A percentile compares a stretch with the other conserved stretches of the same genome.
These are phyloP conservation scores for Exophiala alcalophila DNA, from an alignment of 2,329 filamentous ascomycete species.

Conservation along the genomic window DNA sequence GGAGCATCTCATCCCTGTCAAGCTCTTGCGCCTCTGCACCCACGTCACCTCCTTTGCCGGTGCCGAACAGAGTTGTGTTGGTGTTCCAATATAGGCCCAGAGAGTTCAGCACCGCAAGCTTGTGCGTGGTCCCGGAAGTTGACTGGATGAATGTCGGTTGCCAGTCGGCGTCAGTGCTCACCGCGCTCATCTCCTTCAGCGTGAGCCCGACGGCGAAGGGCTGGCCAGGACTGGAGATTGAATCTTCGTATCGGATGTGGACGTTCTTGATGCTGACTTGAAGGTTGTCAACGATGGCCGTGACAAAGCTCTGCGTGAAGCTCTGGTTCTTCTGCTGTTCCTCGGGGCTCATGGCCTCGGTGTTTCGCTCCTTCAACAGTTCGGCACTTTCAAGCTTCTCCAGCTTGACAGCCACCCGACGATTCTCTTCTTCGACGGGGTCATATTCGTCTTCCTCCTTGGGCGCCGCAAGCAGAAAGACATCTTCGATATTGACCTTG, in stretches of 20 bases:
- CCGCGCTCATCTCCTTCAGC: slow-evolving; percentile 91
- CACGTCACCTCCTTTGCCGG: slow-evolving; percentile 69
- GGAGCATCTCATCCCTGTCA: slow-evolving; percentile 72
- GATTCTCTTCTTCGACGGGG: slow-evolving; percentile 82
- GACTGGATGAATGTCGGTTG: slow-evolving; percentile 93
- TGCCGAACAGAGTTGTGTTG: slow-evolving; percentile 77
- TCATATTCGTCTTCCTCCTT: slow-evolving; percentile 95
- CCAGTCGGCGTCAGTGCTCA: slow-evolving; percentile 95
- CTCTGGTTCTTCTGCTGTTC: slow-evolving; percentile 98
- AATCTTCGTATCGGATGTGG: slow-evolving; percentile 96
- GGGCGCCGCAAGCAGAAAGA: slow-evolving; percentile 89
- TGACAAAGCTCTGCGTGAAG: slow-evolving; percentile 90
- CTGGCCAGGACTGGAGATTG: slow-evolving; percentile 89
- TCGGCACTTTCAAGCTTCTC: slow-evolving; percentile 97
- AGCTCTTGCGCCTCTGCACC: slow-evolving; percentile 58
- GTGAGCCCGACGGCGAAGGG: slow-evolving; percentile 92
- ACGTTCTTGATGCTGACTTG: slow-evolving; percentile 98
- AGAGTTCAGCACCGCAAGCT: slow-evolving; percentile 84
- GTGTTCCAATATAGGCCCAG: slow-evolving; percentile 98
- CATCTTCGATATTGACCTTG: slow-evolving; percentile 92
- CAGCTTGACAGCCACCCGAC: slow-evolving; percentile 92
- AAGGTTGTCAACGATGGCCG: slow-evolving; percentile 96
- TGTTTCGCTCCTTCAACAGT: slow-evolving; percentile 83
- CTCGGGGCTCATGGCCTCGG: slow-evolving; percentile 89
- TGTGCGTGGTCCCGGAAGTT: slow-evolving; percentile 78